These are phyloP conservation scores for Penicillium capsulatum DNA, from an alignment of 2,329 filamentous ascomycete species.

Conservation along the genomic window DNA sequence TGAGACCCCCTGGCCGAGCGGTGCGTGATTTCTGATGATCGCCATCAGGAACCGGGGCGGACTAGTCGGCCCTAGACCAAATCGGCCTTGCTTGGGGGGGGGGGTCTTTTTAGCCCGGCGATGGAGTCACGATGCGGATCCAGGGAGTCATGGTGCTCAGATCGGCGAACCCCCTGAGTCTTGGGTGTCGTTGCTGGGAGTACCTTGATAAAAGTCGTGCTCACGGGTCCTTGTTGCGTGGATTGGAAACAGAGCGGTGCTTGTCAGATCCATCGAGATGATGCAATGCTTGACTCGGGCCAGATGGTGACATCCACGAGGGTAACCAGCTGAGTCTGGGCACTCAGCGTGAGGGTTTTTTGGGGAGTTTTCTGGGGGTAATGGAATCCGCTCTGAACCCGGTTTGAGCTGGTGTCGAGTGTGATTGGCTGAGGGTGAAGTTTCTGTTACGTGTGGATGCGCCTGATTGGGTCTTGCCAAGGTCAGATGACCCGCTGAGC, in stretches of 20 bases:
- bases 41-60: too few relatives aligned
- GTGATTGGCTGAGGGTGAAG: conserved; percentile 27
- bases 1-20: too few relatives aligned
- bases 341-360: conserved; percentile 18
- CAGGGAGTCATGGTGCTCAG: conserved; percentile 20
- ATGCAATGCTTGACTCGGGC: conserved; percentile 5
- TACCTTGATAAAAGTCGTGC: conserved; percentile 4
- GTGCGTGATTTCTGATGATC: too few relatives aligned
- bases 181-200: conserved; percentile 1
- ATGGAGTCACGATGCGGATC: conserved; percentile 8
- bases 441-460: conserved; percentile 40
- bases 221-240: conserved; percentile 6
- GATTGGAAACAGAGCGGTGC: conserved; percentile 9
- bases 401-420: conserved; percentile 10
- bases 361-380: conserved; percentile 24
- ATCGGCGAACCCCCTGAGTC: conserved; percentile 11
- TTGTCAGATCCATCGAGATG: conserved; percentile 3
- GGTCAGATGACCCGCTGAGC: conserved; percentile 35
- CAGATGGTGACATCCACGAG: conserved; percentile 4
- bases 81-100: conserved; percentile 11
- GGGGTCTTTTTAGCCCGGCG: background rate
- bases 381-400: conserved; percentile 24
- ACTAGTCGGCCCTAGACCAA: conserved; percentile 13
- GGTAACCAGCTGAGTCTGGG: too few relatives aligned
- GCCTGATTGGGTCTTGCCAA: conserved; percentile 12